A percentile compares a stretch with the other conserved stretches of the same genome.
Evolutionary conservation across 108 stramenopile species (phyloP).

Genomic region (Schizochytrium sp.): DNA sequence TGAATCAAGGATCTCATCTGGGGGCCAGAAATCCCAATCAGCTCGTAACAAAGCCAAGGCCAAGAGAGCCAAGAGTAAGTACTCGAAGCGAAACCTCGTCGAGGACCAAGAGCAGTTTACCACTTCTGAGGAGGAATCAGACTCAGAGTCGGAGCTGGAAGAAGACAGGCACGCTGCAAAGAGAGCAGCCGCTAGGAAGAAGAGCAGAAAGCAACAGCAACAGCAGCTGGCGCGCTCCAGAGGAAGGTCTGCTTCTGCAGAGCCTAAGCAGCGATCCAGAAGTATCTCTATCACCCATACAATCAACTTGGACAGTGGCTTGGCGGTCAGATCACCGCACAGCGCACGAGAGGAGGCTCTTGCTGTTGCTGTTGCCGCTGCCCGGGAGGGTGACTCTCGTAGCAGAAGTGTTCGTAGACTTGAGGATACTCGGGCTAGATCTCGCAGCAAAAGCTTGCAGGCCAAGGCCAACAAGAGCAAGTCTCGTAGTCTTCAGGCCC

Average conservation of each 20-base stretch:
- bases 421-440: not conserved
- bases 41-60: too few species aligned
- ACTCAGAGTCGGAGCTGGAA: too few species aligned
- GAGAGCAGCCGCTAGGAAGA: too few species aligned
- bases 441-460: not conserved
- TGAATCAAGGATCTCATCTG: too few species aligned
- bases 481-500: not conserved
- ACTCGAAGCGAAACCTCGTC: too few species aligned
- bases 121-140: too few species aligned
- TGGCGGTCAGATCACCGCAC: not conserved
- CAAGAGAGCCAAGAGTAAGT: too few species aligned
- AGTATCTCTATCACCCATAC: constrained; percentile 25
- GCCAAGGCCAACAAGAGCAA: not conserved
- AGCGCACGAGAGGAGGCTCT: not conserved
- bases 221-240: not conserved
- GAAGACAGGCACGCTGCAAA: too few species aligned
- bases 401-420: not conserved
- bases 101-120: too few species aligned
- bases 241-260: too few species aligned
- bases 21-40: too few species aligned
- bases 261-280: too few species aligned
- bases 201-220: not conserved
- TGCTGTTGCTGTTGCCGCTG: not conserved
- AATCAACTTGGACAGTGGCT: constrained; percentile 16
- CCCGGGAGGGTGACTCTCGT: not conserved